Evolutionary conservation across 2,329 filamentous ascomycete genomes (phyloP), one percentile per base, ranked within the genome.

Genomic region (Xylaria sp.): DNA sequence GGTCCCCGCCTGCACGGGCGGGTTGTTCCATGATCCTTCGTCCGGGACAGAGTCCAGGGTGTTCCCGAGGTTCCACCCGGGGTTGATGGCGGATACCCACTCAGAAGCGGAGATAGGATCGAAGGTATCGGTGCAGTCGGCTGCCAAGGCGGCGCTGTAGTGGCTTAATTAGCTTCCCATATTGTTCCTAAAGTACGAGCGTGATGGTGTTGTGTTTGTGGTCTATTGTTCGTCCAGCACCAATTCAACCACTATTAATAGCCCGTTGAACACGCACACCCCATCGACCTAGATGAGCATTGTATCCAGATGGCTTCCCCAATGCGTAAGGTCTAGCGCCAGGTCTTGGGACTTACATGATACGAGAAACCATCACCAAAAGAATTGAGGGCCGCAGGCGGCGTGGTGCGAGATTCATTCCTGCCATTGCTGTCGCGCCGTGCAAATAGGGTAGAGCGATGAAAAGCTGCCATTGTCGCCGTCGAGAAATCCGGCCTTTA

Each of bases 11-110:
- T 76, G 70, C 1, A 84, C 80, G 0, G 78, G 74, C 0, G 76
- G 72, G 52, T 85, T 85, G 59, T 82, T 82, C 83, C 82, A 86
- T 2, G 76, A 79, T 4, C 80, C 81, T 64, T 86, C 83, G 44
- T 77, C 71, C 4, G 81, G 77, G 7, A 76, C 68, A 1, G 81
- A 80, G 63, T 85, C 84, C 24, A 86, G 74, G 0, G 81, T 84
- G 51, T 86, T 86, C 8, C 83, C 83, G 7, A 85, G 61, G 58
- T 85, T 86, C 83, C 83, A 86, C 7, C 83, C 82, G 0, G 81
- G 78, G 44, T 79, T 79, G 39, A 84, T 71, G 7, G 71, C 74
- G 4, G 72, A 71, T 44, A 84, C 59, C 41, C 66, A 83, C 2
- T 76, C 68, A 0, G 71, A 66, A 0, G 79, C 80, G 0, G 78